Evolutionary conservation across 805 yeast genomes (phyloP).

Genomic region (Barnettozyma pratensis): DNA sequence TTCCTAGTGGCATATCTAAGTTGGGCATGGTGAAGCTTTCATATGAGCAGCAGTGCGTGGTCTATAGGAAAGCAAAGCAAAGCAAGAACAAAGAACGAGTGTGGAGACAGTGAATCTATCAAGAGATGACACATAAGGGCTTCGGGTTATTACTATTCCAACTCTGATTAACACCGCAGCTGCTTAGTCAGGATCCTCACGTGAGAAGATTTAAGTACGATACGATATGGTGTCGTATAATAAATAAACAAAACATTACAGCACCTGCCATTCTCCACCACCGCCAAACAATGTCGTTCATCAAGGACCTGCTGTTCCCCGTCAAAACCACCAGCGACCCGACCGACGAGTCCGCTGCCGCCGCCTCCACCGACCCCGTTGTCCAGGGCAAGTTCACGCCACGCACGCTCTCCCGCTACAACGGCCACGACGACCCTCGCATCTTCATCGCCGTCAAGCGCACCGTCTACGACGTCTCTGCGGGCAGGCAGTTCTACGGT

Average conservation of each 20-base stretch:
- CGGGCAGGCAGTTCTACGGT: slow-evolving; percentile 83
- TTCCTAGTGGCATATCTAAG: slow-evolving; percentile 8
- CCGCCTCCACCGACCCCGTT: slow-evolving; percentile 28
- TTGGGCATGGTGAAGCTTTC: background rate
- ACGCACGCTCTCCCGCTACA: slow-evolving; percentile 59
- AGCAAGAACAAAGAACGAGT: too few relatives aligned
- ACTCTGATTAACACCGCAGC: too few relatives aligned
- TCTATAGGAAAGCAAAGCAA: too few relatives aligned
- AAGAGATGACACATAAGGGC: too few relatives aligned
- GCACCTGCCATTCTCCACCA: too few relatives aligned
- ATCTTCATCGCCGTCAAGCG: slow-evolving; percentile 88
- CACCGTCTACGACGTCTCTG: slow-evolving; percentile 75
- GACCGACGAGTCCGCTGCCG: slow-evolving; percentile 8
- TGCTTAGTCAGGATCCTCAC: too few relatives aligned
- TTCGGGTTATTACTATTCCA: too few relatives aligned
- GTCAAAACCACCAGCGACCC: slow-evolving; percentile 22
- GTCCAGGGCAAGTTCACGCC: slow-evolving; percentile 64
- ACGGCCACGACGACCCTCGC: slow-evolving; percentile 74
- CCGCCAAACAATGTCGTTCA: slow-evolving; percentile 20
- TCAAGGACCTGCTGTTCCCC: slow-evolving; percentile 24
- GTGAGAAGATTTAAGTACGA: too few relatives aligned
- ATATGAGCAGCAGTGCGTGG: too few relatives aligned
- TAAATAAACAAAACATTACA: too few relatives aligned
- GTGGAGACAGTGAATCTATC: too few relatives aligned
- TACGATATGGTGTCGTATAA: too few relatives aligned